Conservation (phyloP, 441 rosid species). For the Jatropha podagrica region DNA sequence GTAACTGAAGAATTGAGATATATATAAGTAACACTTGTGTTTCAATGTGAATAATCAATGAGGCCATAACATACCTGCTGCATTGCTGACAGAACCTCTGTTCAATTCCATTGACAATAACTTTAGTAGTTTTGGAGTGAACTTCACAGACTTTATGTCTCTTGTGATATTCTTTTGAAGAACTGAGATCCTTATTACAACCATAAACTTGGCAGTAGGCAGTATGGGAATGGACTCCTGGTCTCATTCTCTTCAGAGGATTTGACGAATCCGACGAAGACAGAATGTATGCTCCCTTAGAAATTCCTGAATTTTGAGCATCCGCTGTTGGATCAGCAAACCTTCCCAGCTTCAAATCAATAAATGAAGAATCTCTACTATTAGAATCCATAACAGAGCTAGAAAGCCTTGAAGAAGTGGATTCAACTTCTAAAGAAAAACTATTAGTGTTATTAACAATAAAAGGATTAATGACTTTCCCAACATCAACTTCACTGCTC, state of each 20-base stretch:
- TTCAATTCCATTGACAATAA: slow-evolving; percentile 60
- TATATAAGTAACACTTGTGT: background rate
- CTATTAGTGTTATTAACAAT: slow-evolving; percentile 29
- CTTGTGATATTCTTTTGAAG: slow-evolving; percentile 68
- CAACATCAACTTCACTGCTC: slow-evolving; percentile 23
- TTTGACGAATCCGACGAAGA: slow-evolving; percentile 40
- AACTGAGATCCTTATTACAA: slow-evolving; percentile 64
- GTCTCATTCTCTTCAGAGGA: slow-evolving; percentile 42
- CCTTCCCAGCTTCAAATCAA: slow-evolving; percentile 64
- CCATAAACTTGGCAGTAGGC: slow-evolving; percentile 61
- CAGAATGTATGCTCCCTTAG: slow-evolving; percentile 28
- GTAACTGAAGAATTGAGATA: too few species aligned
- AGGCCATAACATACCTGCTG: slow-evolving; percentile 49
- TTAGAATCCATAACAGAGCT: slow-evolving; percentile 39
- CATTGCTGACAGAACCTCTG: slow-evolving; percentile 81
- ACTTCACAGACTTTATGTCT: slow-evolving; percentile 70
- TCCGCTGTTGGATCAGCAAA: slow-evolving; percentile 37
- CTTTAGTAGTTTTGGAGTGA: slow-evolving; percentile 62
- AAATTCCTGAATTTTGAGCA: slow-evolving; percentile 31
- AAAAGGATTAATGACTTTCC: slow-evolving; percentile 28
- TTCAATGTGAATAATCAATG: background rate
- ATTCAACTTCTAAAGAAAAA: slow-evolving; percentile 36
- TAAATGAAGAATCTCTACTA: slow-evolving; percentile 35
- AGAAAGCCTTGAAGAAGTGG: slow-evolving; percentile 39
- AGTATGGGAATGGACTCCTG: slow-evolving; percentile 27